Percentiles rank a stretch among this genome's conserved stretches.
Evolutionary conservation across 176 grass and related monocot genomes (phyloP).

Genomic region (Ampelocalamus luodianensis): DNA sequence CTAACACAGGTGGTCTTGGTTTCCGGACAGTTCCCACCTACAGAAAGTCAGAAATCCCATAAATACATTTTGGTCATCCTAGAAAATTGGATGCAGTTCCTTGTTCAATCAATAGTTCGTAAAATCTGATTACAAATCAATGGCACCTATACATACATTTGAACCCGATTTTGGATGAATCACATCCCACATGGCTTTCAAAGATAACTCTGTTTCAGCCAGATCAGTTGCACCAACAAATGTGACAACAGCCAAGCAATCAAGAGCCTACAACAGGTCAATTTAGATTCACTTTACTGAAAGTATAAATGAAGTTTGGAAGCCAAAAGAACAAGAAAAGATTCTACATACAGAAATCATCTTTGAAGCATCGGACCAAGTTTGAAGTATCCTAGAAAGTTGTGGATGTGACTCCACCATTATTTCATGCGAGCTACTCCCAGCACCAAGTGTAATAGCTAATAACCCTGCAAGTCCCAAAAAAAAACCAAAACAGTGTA

Average conservation of each 20-base stretch:
- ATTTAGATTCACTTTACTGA: background rate
- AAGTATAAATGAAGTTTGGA: conserved; percentile 8
- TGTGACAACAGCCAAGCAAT: conserved; percentile 75
- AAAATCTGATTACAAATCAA: conserved; percentile 19
- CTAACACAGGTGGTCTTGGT: conserved; percentile 60
- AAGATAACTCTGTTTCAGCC: conserved; percentile 66
- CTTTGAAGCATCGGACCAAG: conserved; percentile 61
- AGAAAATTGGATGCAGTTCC: conserved; percentile 8
- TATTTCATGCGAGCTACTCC: conserved; percentile 60
- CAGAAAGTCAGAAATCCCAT: conserved; percentile 9
- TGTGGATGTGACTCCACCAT: conserved; percentile 71
- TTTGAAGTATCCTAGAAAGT: conserved; percentile 60
- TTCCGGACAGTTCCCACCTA: conserved; percentile 83
- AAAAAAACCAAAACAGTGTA: conserved; percentile 15
- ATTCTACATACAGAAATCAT: conserved; percentile 59
- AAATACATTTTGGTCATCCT: conserved; percentile 31
- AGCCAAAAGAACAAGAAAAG: conserved; percentile 6
- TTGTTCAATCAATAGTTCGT: background rate
- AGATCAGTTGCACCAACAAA: conserved; percentile 79
- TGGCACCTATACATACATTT: conserved; percentile 56
- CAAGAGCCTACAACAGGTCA: conserved; percentile 57
- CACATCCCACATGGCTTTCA: conserved; percentile 86
- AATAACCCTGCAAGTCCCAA: conserved; percentile 59
- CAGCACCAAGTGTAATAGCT: conserved; percentile 71
- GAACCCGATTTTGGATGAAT: conserved; percentile 88